A percentile compares a stretch with the other conserved stretches of the same genome.
Evolutionary conservation across 176 grass and related monocot species (phyloP).

Genomic region (Triticum monococcum): DNA sequence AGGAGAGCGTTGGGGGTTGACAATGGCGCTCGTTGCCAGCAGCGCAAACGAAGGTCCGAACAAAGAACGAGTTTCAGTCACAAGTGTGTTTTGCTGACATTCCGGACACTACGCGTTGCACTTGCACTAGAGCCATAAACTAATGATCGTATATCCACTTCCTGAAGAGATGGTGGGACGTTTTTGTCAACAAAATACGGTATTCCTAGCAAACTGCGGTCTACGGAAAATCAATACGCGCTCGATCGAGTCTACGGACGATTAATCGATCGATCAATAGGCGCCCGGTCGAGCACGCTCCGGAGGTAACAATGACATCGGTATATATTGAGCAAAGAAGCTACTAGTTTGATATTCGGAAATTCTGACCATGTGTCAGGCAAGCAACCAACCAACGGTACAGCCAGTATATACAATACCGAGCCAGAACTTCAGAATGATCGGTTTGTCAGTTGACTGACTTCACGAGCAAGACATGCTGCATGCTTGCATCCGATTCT

Average conservation of each 20-base stretch:
- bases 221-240: background rate
- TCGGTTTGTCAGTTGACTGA: conserved; percentile 11
- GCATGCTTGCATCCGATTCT: background rate
- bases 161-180: background rate
- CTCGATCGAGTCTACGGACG: background rate
- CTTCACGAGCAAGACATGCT: background rate
- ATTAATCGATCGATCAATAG: background rate
- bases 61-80: background rate
- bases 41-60: background rate
- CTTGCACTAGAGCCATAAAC: background rate
- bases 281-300: background rate
- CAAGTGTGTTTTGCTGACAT: conserved; percentile 1
- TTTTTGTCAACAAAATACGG: conserved; percentile 34
- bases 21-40: background rate
- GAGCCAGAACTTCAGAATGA: conserved; percentile 1
- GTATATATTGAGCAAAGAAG: background rate
- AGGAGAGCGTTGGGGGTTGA: background rate
- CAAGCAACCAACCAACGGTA: conserved; percentile 9
- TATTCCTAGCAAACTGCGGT: background rate
- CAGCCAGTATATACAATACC: background rate
- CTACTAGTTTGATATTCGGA: background rate
- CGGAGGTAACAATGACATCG: background rate
- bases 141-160: background rate
- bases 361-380: conserved; percentile 1
- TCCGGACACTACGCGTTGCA: background rate